Conservation (phyloP, 331 rosid genomes). For the Arachis monticola region DNA sequence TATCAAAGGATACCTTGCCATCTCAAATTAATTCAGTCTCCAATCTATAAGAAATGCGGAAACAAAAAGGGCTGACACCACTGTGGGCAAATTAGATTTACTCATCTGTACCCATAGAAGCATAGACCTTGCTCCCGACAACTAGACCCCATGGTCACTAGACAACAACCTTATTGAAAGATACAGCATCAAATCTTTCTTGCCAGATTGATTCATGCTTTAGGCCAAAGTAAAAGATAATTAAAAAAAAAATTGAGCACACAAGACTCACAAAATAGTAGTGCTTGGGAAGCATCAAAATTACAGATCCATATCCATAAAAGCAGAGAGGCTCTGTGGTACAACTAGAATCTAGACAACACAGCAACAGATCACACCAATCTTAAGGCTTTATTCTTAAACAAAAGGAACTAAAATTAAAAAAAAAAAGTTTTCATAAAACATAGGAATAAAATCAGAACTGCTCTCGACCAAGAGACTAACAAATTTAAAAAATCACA, state of each 20-base stretch:
- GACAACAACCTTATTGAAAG: not conserved
- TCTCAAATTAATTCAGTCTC: conserved; percentile 11
- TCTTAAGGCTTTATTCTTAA: conserved; percentile 18
- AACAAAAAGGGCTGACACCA: not conserved
- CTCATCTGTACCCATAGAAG: not conserved
- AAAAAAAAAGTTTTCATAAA: conserved; percentile 23
- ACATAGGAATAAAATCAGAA: conserved; percentile 37
- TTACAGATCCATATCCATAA: conserved; percentile 3
- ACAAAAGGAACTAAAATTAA: conserved; percentile 17
- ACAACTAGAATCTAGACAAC: not conserved
- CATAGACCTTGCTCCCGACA: not conserved
- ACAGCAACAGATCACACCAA: conserved; percentile 12
- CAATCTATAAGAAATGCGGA: conserved; percentile 6
- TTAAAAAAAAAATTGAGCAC: not conserved
- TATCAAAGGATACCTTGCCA: not conserved
- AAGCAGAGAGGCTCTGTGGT: not conserved
- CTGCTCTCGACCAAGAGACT: not conserved
- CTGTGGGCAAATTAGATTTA: not conserved
- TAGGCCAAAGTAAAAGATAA: conserved; percentile 18
- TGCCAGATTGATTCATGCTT: conserved; percentile 10
- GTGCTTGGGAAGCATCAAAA: not conserved
- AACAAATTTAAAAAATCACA: conserved; percentile 25
- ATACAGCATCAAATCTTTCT: conserved; percentile 2
- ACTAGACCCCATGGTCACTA: not conserved
- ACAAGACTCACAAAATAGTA: not conserved